Percentiles rank a stretch among this genome's conserved stretches.
phyloP scores from a whole-genome alignment of 2,329 filamentous ascomycete genomes.

The Corniculantispora saksenae region DNA sequence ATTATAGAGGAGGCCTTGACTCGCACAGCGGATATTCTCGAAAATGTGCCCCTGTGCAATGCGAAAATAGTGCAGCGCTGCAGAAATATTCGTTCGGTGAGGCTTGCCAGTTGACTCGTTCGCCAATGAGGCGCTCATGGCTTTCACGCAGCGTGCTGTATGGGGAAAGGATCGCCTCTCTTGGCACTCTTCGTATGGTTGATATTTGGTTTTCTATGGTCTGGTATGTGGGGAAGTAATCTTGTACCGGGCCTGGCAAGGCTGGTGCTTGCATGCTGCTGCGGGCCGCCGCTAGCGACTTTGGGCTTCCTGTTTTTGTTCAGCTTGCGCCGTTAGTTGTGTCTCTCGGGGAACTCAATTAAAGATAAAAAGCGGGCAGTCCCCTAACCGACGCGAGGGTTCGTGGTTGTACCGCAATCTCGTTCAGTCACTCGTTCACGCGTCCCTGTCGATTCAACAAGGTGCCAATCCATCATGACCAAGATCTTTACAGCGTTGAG shows the following conservation, averaged over 20 bases:
- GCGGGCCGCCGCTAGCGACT: not conserved
- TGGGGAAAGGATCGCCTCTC: constrained; percentile 6
- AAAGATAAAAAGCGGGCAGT: constrained; percentile 5
- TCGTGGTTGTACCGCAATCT: no score
- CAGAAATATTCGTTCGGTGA: not conserved
- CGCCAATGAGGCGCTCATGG: constrained; percentile 7
- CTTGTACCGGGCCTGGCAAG: constrained; percentile 9
- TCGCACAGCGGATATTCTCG: not conserved
- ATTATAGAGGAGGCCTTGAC: not conserved
- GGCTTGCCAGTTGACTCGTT: not conserved
- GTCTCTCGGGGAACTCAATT: not conserved
- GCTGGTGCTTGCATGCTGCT: not conserved
- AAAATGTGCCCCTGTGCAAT: not conserved
- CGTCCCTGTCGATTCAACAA: not conserved
- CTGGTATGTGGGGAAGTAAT: constrained; percentile 12
- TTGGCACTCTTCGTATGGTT: constrained; percentile 6
- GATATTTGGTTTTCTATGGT: constrained; percentile 3
- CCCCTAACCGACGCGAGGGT: not conserved
- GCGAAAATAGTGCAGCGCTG: not conserved
- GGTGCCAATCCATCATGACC: constrained; percentile 3
- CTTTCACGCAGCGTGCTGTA: not conserved
- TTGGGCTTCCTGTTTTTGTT: not conserved
- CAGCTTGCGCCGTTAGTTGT: not conserved
- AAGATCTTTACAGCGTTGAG: constrained; percentile 13
- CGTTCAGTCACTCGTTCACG: not conserved